phyloP scores from a whole-genome alignment of 768 basidiomycete genomes.

The Piloderma croceum region DNA sequence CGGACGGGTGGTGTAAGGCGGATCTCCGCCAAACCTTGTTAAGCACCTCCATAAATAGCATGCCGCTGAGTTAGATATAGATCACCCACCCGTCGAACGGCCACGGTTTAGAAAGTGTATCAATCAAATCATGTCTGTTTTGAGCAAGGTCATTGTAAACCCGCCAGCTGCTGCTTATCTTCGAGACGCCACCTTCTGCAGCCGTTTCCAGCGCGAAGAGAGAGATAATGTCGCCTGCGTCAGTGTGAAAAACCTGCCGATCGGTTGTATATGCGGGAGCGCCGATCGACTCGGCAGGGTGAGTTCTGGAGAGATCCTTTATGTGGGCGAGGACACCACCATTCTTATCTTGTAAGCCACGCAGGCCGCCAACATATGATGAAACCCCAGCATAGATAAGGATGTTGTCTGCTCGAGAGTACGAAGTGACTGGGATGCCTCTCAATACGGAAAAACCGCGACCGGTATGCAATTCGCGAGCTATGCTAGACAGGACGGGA shows the following conservation, averaged over 20 bases:
- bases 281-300: conserved; percentile 36
- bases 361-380: conserved; percentile 39
- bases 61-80: no score
- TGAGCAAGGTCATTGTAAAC: conserved; percentile 44
- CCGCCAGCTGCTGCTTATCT: conserved; percentile 37
- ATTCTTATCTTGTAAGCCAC: conserved; percentile 40
- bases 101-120: conserved; percentile 38
- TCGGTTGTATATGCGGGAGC: conserved; percentile 44
- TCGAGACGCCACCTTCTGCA: conserved; percentile 39
- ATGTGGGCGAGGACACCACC: conserved; percentile 42
- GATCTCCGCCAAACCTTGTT: conserved; percentile 32
- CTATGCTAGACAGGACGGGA: conserved; percentile 29
- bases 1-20: conserved; percentile 33
- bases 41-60: neutral
- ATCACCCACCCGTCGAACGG: conserved; percentile 33
- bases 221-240: conserved; percentile 41
- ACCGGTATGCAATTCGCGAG: conserved; percentile 38
- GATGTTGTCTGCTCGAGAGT: conserved; percentile 34
- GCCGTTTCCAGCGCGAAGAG: conserved; percentile 38
- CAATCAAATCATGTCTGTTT: conserved; percentile 40
- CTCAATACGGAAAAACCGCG: conserved; percentile 46
- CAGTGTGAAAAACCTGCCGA: conserved; percentile 47
- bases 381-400: conserved; percentile 44
- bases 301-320: conserved; percentile 41
- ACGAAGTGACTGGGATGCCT: conserved; percentile 39